Base-by-base conservation (phyloP, 2,329 filamentous ascomycete species). In the Pseudopyrenochaeta lycopersici region DNA sequence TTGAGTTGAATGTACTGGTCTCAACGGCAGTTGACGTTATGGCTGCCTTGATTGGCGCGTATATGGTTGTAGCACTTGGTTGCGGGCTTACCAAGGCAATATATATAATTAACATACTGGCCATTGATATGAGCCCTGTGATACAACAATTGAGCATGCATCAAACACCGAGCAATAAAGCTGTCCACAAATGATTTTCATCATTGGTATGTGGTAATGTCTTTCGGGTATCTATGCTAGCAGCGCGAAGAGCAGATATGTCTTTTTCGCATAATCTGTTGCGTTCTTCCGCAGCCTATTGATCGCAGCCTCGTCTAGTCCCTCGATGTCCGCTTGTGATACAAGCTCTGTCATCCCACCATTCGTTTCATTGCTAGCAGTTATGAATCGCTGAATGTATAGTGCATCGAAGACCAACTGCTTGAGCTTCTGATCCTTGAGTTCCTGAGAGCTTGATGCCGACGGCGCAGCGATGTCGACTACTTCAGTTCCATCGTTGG, bases 211-310 rank as follows among this genome's bases (percentile, higher is more conserved):
- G 9, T 27, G 4, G 23, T 27, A 9, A 27, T 27, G 23, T 5
- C 9, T 27, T 27, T 27, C 23, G 23, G 9, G 23, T 9, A 27
- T 27, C 56, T 58, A 73, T 3, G 67, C 62, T 60, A 97, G 77
- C 51, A 96, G 78, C 2, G 90, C 92, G 77, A 97, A 97, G 21
- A 97, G 75, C 58, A 97, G 76, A 72, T 85, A 88, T 10, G 90
- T 95, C 67, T 90, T 86, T 78, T 89, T 91, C 87, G 91, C 95
- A 74, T 95, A 96, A 46, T 93, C 91, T 40, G 82, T 80, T 5
- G 91, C 85, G 14, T 82, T 79, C 74, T 88, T 90, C 62, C 71
- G 75, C 32, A 96, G 74, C 38, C 79, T 75, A 57, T 85, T 85
- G 39, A 82, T 75, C 14, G 77, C 78, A 5, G 75, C 77, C 10